Evolutionary conservation across 257 asterid species (phyloP).

Genomic region (Agastache rugosa): DNA sequence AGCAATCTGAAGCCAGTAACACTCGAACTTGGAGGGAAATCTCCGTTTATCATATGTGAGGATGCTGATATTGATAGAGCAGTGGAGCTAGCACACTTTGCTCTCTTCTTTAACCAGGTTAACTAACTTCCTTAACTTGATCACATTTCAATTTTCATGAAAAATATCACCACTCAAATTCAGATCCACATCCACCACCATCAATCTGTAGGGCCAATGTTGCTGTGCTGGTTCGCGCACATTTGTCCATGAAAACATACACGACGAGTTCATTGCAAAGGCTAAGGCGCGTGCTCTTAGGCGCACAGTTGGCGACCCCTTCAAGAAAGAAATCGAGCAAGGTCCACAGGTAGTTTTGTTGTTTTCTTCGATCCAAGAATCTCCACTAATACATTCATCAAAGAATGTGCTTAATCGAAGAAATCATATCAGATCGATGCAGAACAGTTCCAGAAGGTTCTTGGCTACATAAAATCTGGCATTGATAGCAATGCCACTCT

Average conservation of each 20-base stretch:
- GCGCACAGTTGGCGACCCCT: constrained; percentile 83
- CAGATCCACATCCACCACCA: constrained; percentile 8
- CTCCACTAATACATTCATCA: background rate
- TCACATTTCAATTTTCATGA: background rate
- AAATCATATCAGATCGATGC: constrained; percentile 56
- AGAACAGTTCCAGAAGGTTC: constrained; percentile 73
- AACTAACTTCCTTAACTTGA: background rate
- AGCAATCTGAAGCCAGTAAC: constrained; percentile 84
- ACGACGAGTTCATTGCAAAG: constrained; percentile 75
- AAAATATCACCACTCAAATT: background rate
- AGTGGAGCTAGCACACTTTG: constrained; percentile 74
- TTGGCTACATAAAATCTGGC: constrained; percentile 69
- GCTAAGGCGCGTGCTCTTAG: constrained; percentile 70
- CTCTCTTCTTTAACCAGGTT: constrained; percentile 87
- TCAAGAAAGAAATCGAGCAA: constrained; percentile 76
- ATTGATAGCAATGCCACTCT: constrained; percentile 61
- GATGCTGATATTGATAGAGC: constrained; percentile 76
- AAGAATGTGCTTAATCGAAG: background rate
- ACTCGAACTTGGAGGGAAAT: constrained; percentile 87
- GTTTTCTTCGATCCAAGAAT: background rate
- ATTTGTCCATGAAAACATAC: constrained; percentile 69
- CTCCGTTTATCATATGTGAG: constrained; percentile 72
- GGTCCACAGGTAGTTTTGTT: constrained; percentile 84
- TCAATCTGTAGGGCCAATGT: constrained; percentile 66
- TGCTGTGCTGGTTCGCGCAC: constrained; percentile 93